Conservation (phyloP, 495 filamentous ascomycete species). For the Beverwykella pulmonaria region DNA sequence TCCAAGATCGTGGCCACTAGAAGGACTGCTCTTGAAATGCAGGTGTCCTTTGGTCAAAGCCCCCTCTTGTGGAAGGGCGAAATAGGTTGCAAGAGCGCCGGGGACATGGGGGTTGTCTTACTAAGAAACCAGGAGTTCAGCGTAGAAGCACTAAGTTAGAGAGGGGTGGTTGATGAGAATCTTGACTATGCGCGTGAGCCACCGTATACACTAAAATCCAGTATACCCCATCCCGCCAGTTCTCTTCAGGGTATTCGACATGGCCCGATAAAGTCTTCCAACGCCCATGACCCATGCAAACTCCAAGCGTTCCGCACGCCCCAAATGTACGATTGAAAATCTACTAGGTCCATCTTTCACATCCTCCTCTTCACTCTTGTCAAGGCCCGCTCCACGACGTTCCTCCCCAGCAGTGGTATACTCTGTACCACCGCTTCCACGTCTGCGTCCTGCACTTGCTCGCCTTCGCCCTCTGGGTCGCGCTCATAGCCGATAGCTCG, state of each 20-base stretch:
- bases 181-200: no score
- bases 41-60: no score
- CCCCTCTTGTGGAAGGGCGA: no score
- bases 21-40: no score
- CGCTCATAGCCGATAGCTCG: slow-evolving; percentile 38
- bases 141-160: no score
- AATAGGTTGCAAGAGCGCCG: no score
- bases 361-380: slow-evolving; percentile 38
- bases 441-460: slow-evolving; percentile 14
- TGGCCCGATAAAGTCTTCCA: neutral
- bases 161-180: neutral
- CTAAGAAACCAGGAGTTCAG: no score
- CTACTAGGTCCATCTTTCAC: no score
- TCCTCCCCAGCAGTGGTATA: slow-evolving; percentile 58
- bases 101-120: no score
- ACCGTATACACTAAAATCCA: neutral
- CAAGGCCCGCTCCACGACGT: slow-evolving; percentile 59
- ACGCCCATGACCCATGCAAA: neutral
- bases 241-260: neutral
- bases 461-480: slow-evolving; percentile 20
- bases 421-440: slow-evolving; percentile 47
- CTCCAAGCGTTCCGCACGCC: no score
- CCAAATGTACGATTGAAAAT: no score
- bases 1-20: no score
- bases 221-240: neutral